Evolutionary conservation across 1,139 yeast genomes (phyloP), one percentile per base, ranked within the genome.

Genomic region (Saccharomyces pastorianus): DNA sequence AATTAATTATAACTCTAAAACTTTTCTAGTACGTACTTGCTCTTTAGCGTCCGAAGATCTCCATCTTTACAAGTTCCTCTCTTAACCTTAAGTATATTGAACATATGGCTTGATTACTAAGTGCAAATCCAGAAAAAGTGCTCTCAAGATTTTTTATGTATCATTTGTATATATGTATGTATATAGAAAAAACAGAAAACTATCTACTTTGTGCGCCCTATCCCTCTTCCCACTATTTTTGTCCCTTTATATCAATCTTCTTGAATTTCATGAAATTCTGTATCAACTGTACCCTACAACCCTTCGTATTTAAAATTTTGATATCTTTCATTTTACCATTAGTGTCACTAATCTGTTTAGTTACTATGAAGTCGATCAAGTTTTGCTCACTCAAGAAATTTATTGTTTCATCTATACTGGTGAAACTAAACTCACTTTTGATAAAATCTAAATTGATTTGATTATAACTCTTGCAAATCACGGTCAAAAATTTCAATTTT

Each of bases 181-280:
- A 28, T 48, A 17, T 31, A 29, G 25, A 31, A 47, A 47, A 47
- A 20, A 17, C 27, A 13, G 26, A 29, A 29, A 28, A 13, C 42
- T 34, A 34, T 25, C 7, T 47, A 11, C 6, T 17, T 23, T 47
- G 8, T 6, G 34, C 13, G 6, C 6, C 31, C 25, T 4, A 4
- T 8, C 8, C 11, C 26, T n/a, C 32, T 14, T 11, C 25, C 25
- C 9, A 3, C 66, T 67, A 87, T 20, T 85, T 77, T 69, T 91
- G 97, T 0, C 98, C 97, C 73, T 90, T 91, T 57, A 91, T 90
- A 67, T 91, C 97, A n/a, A 91, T 83, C 65, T 80, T 85, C 56
- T 76, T 79, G 60, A 79, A 76, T 25, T 76, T 71, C 50, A 73
- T 71, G 53, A 77, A 74, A 17, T 79, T 73, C 7, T 73, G 71